Conservation (phyloP, 805 yeast species). For the Kodamaea hsintzibuensis region DNA sequence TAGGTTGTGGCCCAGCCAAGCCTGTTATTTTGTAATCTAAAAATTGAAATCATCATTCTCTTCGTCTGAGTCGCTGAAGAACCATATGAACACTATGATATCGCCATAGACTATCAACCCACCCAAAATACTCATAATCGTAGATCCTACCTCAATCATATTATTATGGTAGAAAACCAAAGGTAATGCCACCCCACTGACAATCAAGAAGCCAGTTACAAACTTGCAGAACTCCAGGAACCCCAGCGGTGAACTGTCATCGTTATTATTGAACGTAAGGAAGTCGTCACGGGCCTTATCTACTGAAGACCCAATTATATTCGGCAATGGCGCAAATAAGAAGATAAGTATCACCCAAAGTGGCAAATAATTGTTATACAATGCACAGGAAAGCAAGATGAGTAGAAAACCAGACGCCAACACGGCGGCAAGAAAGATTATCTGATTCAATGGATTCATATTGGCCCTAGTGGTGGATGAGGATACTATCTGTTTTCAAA, state of each 20-base stretch:
- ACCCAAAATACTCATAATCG: conserved; percentile 45
- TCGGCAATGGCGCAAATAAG: conserved; percentile 47
- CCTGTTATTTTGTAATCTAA: conserved; percentile 13
- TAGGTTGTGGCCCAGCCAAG: not conserved
- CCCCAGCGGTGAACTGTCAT: conserved; percentile 36
- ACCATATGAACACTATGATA: conserved; percentile 46
- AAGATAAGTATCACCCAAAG: conserved; percentile 45
- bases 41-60: conserved; percentile 48
- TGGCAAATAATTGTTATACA: conserved; percentile 43
- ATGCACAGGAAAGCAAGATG: conserved; percentile 46
- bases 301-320: conserved; percentile 37
- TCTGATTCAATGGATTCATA: conserved; percentile 49
- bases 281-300: conserved; percentile 44
- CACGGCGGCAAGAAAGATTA: conserved; percentile 47
- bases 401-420: conserved; percentile 46
- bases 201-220: conserved; percentile 40
- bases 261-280: conserved; percentile 44
- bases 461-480: not conserved
- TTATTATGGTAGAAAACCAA: conserved; percentile 39
- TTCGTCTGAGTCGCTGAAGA: conserved; percentile 46
- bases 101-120: conserved; percentile 47
- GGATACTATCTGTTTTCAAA: not conserved
- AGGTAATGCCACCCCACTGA: conserved; percentile 48
- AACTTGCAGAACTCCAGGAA: conserved; percentile 41
- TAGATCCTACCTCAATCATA: conserved; percentile 38